Base-by-base conservation (phyloP, 2,329 filamentous ascomycete species). In the Zasmidium citrigriseum region DNA sequence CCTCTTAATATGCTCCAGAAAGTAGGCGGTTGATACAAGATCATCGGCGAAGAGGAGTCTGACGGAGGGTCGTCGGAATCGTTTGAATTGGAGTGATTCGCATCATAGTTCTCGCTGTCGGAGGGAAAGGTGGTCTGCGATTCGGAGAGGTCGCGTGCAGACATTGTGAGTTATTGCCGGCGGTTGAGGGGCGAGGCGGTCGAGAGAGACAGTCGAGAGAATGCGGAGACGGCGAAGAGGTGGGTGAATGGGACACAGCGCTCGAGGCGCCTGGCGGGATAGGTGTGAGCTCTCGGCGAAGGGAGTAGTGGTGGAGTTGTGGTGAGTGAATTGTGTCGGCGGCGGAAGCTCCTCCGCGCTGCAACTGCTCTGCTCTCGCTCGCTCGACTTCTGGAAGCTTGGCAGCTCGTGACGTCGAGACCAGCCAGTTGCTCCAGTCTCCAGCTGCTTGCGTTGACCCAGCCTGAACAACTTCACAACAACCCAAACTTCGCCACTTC, bases 21-120 rank as follows among this genome's bases (percentile, higher is more conserved):
- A 0, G 92, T 96, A 2, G 95, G 93, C 2, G 93, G 91, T 64
- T 87, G 86, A 82, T 98, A 99, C 48, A 98, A 84, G 49, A 96
- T 88, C 68, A 96, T 76, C 9, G 89, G 88, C 1, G 86, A 83
- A 11, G 85, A 88, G 54, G 77, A 78, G 7, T 86, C 85, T 1
- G 86, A 85, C 1, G 83, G 81, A 50, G 87, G 86, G 41, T 81
- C 78, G 18, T 83, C 84, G 58, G 83, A 77, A 59, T 88, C 86
- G 47, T 66, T 60, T 12, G 59, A 64, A 48, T 68, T 70, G 46
- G 61, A 66, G 59, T 77, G 72, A 67, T 78, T 75, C 41, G 82
- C 84, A 54, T 87, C 88, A 77, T 95, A 93, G 74, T 88, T 88
- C 77, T 93, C 90, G 80, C 88, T 91, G 80, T 95, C 90, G 52